Evolutionary conservation across 2,329 filamentous ascomycete genomes (phyloP), one percentile per base, ranked within the genome.

Genomic region (Ascomycota sp.): DNA sequence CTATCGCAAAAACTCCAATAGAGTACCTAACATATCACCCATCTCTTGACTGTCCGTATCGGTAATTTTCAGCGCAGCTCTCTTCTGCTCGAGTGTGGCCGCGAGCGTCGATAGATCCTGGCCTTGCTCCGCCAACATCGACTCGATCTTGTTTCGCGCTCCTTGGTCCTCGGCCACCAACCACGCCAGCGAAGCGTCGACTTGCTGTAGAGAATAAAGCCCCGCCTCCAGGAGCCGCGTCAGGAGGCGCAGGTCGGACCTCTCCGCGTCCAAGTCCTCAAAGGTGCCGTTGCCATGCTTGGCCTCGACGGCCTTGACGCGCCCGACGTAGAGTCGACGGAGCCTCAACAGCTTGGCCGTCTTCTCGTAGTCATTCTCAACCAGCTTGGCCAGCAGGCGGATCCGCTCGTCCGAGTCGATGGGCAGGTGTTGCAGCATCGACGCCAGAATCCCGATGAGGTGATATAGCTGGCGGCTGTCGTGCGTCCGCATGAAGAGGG

Each of bases 321-420:
- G 56, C 1, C 53, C 56, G 0, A 66, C 65, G 46, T 83, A 92
- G 9, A 79, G 75, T 28, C 69, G 57, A 25, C 85, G 68, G 28
- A 94, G 51, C 35, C 65, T 60, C 23, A 92, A 50, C 4, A 95
- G 59, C 45, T 74, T 80, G 5, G 47, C 56, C 23, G 82, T 69
- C 59, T 95, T 95, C 40, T 75, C 81, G 47, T 91, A 93, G 38
- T 93, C 74, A 46, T 82, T 92, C 50, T 98, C 89, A 12, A 93
- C 77, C 43, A 95, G 95, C 46, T 98, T 98, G 28, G 85, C 86
- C 4, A 95, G 63, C 1, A 76, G 68, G 4, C 89, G 70, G 40
- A 95, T 91, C 5, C 89, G 69, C 21, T 74, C 64, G 0, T 80
- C 62, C 2, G 80, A 83, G 21, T 81, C 70, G 11, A 72, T 78